phyloP scores from a whole-genome alignment of 768 basidiomycete genomes.

The Calocybe indica region DNA sequence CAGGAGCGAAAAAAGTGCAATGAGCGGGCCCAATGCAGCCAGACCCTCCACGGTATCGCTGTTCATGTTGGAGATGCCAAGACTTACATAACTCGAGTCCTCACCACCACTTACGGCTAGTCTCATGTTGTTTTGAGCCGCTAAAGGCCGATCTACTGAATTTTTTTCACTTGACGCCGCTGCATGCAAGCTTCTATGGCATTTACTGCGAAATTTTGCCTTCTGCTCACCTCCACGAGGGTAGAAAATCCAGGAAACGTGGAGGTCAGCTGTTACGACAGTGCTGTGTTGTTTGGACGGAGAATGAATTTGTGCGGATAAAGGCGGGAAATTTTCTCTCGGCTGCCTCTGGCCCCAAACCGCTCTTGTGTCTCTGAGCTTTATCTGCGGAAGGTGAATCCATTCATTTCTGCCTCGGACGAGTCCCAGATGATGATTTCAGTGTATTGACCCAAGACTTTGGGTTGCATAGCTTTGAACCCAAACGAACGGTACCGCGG shows the following conservation, averaged over 20 bases:
- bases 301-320: constrained; percentile 15
- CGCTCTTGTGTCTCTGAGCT: not conserved
- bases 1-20: too few species aligned
- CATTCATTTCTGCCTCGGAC: not conserved
- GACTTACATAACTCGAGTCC: too few species aligned
- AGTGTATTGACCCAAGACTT: constrained; percentile 11
- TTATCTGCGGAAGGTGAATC: not conserved
- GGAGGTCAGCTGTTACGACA: constrained; percentile 2
- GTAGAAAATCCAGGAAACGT: constrained; percentile 14
- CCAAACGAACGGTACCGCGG: constrained; percentile 21
- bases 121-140: too few species aligned
- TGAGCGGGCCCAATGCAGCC: too few species aligned
- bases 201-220: not conserved
- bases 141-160: not conserved
- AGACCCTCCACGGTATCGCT: too few species aligned
- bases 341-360: constrained; percentile 1
- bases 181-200: too few species aligned
- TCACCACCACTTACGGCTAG: too few species aligned
- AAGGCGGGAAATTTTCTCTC: constrained; percentile 10
- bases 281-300: constrained; percentile 18
- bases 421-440: not conserved
- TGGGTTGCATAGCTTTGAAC: constrained; percentile 17
- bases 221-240: constrained; percentile 11
- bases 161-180: not conserved
- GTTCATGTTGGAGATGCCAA: too few species aligned